Base-by-base conservation (phyloP, 2,329 filamentous ascomycete genomes). In the Cryphonectria naterciae region DNA sequence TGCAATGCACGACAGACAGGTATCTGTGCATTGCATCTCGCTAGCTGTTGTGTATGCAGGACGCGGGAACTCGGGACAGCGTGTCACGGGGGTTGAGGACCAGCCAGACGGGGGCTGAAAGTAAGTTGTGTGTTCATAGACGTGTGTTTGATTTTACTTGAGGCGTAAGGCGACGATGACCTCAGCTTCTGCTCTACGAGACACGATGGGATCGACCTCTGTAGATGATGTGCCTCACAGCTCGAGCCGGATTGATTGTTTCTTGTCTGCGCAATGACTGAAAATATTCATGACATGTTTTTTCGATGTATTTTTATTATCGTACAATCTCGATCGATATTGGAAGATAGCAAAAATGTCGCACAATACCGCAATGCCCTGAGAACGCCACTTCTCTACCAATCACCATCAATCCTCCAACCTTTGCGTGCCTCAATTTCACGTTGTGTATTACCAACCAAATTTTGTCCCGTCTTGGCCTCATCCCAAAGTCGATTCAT, bases 381-480 rank as follows among this genome's bases (percentile, higher is more conserved):
- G 66, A 66, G 54, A 71, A 71, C 70, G 70, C 70, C 70, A 46
- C 66, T 60, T 63, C 65, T 46, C 67, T 62, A 56, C 41, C 60
- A 68, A 7, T 32, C 11, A 49, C n/a, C 65, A 64, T n/a, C 65
- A 35, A 32, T 41, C 46, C 25, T n/a, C 56, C 65, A 13, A 32
- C 43, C 22, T 49, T 49, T 41, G 41, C 58, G 35, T 61, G 32
- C 58, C 32, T 54, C 61, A 6, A 65, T 54, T 41, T 19, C 6
- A 35, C 46, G 32, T 19, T 67, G 37, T 67, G 25, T 35, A 41
- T 49, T 60, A 67, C 39, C 49, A 46, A 46, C 15, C 39, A 37
- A 41, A 28, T 32, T 10, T 58, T 37, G 22, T 35, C 15, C 35
- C 35, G 8, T 60, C 37, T 28, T 35, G 37, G 6, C 37, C 35